A percentile compares a stretch with the other conserved stretches of the same genome.
Conservation (phyloP, 2,329 filamentous ascomycete genomes). For the Fonsecaea nubica region DNA sequence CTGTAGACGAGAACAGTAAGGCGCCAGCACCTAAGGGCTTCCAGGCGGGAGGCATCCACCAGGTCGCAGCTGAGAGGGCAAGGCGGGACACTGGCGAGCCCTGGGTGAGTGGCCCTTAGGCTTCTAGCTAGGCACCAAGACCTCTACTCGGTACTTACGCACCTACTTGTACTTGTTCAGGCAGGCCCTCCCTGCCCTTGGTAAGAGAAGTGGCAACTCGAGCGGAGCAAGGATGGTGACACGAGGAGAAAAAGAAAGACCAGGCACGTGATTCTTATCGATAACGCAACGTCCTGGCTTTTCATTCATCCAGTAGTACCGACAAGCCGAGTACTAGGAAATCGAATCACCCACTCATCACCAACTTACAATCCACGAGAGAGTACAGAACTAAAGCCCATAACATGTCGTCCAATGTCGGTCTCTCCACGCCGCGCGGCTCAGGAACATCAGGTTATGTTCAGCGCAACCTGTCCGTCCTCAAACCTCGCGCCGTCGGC, state of each 20-base stretch:
- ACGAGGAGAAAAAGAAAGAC: neutral
- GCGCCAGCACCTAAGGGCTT: neutral
- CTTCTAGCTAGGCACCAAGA: no score
- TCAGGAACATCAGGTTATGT: conserved; percentile 98
- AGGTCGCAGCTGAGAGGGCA: neutral
- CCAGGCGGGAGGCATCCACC: neutral
- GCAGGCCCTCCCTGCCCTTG: no score
- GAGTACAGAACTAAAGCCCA: neutral
- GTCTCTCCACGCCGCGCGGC: conserved; percentile 89
- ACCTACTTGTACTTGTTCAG: no score
- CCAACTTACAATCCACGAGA: neutral
- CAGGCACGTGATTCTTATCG: conserved; percentile 21
- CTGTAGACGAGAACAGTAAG: neutral
- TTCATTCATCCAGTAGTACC: neutral
- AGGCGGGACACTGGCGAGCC: no score
- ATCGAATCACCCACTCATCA: neutral
- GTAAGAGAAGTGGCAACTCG: no score
- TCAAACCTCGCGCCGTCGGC: conserved; percentile 75
- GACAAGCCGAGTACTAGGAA: neutral
- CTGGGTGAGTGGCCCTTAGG: no score
- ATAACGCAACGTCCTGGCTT: conserved; percentile 9
- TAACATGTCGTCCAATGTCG: conserved; percentile 93
- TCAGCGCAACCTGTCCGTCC: conserved; percentile 89
- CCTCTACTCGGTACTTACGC: neutral
- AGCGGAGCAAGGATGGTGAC: neutral